Evolutionary conservation across 1,284 basidiomycete species (phyloP).

Genomic region (Marasmius oreades): DNA sequence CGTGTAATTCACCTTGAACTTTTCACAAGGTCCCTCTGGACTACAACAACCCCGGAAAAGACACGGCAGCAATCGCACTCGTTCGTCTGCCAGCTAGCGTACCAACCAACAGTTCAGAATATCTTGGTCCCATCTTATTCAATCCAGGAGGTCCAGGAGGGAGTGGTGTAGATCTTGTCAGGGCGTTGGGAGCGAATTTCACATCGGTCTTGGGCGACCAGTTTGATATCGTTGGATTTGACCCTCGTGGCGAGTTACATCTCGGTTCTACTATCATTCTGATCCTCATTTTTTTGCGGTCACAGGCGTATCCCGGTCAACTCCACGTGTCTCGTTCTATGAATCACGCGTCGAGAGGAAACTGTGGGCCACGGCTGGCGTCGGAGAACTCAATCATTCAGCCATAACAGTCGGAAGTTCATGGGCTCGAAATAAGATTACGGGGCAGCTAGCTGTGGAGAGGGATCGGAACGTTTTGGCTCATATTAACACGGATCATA

Average conservation of each 20-base stretch:
- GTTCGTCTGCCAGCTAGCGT: slow-evolving; percentile 22
- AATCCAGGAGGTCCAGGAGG: slow-evolving; percentile 33
- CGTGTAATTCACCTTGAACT: neutral
- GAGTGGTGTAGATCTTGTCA: slow-evolving; percentile 23
- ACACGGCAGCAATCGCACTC: slow-evolving; percentile 26
- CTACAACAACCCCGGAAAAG: slow-evolving; percentile 23
- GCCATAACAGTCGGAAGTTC: slow-evolving; percentile 15
- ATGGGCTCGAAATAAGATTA: slow-evolving; percentile 17
- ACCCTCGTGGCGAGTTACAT: slow-evolving; percentile 24
- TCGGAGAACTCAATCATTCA: slow-evolving; percentile 15
- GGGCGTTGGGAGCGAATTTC: neutral
- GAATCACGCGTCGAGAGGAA: slow-evolving; percentile 10
- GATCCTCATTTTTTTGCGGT: neutral
- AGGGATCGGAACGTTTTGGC: slow-evolving; percentile 14
- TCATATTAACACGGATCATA: slow-evolving; percentile 23
- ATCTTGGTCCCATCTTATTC: slow-evolving; percentile 29
- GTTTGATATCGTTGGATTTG: slow-evolving; percentile 31
- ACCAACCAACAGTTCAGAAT: slow-evolving; percentile 17
- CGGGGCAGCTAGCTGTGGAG: slow-evolving; percentile 19
- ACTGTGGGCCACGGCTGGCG: neutral
- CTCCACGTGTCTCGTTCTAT: slow-evolving; percentile 11
- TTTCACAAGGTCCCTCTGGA: slow-evolving; percentile 27
- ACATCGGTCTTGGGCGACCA: slow-evolving; percentile 21
- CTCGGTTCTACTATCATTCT: neutral
- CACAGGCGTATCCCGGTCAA: slow-evolving; percentile 9